Percentiles rank a stretch among this genome's conserved stretches.
These are phyloP conservation scores for Alternaria solani DNA, from an alignment of 2,329 filamentous ascomycete species.

Conservation along the genomic window DNA sequence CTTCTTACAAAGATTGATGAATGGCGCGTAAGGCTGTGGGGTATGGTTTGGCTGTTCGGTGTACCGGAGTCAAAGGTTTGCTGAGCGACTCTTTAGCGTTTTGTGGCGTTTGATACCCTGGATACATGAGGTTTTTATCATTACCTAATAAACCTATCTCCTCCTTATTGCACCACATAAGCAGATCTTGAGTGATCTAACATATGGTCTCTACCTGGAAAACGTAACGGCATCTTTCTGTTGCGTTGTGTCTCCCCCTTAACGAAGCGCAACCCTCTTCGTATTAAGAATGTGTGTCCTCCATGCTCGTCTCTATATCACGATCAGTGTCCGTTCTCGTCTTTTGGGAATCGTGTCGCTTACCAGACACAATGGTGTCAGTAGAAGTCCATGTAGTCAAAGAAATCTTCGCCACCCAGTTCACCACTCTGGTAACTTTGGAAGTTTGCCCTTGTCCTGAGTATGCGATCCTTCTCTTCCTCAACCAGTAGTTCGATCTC, in stretches of 20 bases:
- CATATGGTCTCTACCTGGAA: not conserved
- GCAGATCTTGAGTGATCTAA: not conserved
- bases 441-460: not conserved
- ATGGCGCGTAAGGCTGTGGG: slow-evolving; percentile 16
- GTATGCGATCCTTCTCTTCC: not conserved
- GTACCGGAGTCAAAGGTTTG: slow-evolving; percentile 10
- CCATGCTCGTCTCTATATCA: no score
- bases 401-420: not conserved
- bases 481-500: not conserved
- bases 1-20: slow-evolving; percentile 20
- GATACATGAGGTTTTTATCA: not conserved
- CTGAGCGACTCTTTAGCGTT: not conserved
- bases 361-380: no score
- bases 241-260: not conserved
- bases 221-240: not conserved
- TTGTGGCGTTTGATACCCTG: slow-evolving; percentile 9
- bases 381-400: no score
- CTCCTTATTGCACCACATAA: not conserved
- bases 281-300: no score
- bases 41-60: slow-evolving; percentile 23
- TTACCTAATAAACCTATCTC: not conserved
- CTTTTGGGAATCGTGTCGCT: no score
- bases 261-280: not conserved
- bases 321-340: no score
- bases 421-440: not conserved